Percentiles rank a stretch among this genome's conserved stretches.
phyloP scores from a whole-genome alignment of 2,329 filamentous ascomycete genomes.

The Exophiala sideris region DNA sequence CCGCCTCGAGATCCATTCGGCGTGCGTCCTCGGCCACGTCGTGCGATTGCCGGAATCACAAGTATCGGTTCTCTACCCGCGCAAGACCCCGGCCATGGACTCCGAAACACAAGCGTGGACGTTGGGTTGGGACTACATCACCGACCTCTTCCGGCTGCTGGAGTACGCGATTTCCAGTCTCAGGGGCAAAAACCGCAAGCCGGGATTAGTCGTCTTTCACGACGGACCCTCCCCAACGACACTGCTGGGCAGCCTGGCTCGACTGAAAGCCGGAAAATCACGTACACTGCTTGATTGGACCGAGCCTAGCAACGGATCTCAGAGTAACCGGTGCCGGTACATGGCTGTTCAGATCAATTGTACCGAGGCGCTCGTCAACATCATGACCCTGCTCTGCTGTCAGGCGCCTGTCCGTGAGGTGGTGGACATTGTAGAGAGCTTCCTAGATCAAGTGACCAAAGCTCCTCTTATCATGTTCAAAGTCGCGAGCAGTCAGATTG shows the following conservation, averaged over 20 bases:
- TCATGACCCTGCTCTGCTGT: constrained; percentile 6
- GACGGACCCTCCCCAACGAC: constrained; percentile 1
- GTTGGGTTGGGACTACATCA: constrained; percentile 7
- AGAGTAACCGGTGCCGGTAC: constrained; percentile 9
- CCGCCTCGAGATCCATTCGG: constrained; percentile 3
- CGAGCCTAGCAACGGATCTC: neutral
- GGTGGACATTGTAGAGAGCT: constrained; percentile 1
- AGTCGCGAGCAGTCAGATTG: constrained; percentile 10
- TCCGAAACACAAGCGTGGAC: constrained; percentile 5
- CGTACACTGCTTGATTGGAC: neutral
- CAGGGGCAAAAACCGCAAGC: constrained; percentile 4
- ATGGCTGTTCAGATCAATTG: constrained; percentile 7
- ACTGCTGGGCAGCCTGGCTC: constrained; percentile 2
- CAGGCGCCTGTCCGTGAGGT: constrained; percentile 7
- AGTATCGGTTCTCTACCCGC: constrained; percentile 3
- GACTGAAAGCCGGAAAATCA: constrained; percentile 6
- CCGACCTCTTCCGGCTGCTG: constrained; percentile 4
- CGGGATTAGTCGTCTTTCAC: neutral
- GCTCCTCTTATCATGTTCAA: constrained; percentile 13
- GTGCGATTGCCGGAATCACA: constrained; percentile 5
- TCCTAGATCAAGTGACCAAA: constrained; percentile 7
- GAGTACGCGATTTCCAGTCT: constrained; percentile 7
- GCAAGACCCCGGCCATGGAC: constrained; percentile 1
- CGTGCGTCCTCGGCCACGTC: constrained; percentile 3
- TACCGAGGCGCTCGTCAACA: constrained; percentile 6